Conservation (phyloP, 371 early-diverging fungal species). For the Nosema bombycis region DNA sequence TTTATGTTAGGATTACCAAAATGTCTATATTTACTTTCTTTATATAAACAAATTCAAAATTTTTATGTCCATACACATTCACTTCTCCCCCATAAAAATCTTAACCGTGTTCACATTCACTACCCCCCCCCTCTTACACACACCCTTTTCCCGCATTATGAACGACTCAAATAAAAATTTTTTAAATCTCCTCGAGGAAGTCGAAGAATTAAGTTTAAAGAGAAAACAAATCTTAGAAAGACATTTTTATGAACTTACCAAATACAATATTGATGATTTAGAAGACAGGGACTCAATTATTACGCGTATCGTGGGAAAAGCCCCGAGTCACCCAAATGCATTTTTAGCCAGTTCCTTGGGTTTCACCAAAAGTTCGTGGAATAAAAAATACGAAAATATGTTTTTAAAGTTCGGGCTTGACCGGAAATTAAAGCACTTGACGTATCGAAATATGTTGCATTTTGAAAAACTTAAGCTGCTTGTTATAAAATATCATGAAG, state of each 20-base stretch:
- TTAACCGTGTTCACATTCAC: conserved; percentile 17
- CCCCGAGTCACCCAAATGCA: conserved; percentile 36
- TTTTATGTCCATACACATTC: too few relatives aligned
- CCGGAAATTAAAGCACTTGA: conserved; percentile 46
- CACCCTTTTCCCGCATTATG: conserved; percentile 44
- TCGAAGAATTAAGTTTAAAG: conserved; percentile 25
- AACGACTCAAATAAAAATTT: conserved; percentile 9
- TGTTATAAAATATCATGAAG: conserved; percentile 54
- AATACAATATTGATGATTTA: conserved; percentile 34
- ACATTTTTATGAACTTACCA: conserved; percentile 40
- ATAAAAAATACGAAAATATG: conserved; percentile 51
- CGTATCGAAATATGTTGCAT: conserved; percentile 47
- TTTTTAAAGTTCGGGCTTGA: conserved; percentile 53
- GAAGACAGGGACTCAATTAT: conserved; percentile 39
- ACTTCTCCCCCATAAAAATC: conserved; percentile 17
- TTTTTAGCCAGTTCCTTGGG: conserved; percentile 52
- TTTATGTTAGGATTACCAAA: too few relatives aligned
- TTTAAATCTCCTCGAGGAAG: conserved; percentile 24
- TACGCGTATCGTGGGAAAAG: conserved; percentile 27
- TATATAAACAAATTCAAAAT: too few relatives aligned
- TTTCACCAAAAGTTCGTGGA: conserved; percentile 60
- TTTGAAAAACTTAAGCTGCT: conserved; percentile 64
- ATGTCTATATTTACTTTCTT: too few relatives aligned
- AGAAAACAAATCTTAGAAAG: conserved; percentile 25
- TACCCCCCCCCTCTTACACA: conserved; percentile 25